Evolutionary conservation across 2,329 filamentous ascomycete species (phyloP), one percentile per base, ranked within the genome.

Genomic region (Botrytis elliptica): DNA sequence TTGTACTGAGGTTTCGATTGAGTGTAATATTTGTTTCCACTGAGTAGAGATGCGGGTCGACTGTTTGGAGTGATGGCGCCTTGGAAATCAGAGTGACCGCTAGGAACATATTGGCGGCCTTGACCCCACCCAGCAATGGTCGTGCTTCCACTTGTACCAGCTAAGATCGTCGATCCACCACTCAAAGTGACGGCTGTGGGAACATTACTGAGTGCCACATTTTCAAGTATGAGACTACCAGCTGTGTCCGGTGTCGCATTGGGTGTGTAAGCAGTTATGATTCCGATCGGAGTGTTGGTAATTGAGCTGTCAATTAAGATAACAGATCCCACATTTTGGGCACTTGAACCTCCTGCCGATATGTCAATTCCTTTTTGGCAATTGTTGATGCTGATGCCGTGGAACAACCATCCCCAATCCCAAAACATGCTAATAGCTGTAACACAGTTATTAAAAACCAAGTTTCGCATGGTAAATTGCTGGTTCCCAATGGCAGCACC

Each of bases 401-500:
- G 84, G 74, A 86, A 88, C 0, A 85, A 87, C 85, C 85, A 90
- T 1, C 86, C 86, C 88, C 89, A 90, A 75, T 88, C 83, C 88
- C 88, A 90, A 12, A 88, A 81, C 76, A 88, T 85, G 49, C 86
- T 85, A 62, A 91, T 88, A 3, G 86, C 87, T 0, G 86, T 89
- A 1, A 83, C 81, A 29, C 84, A 84, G 63, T 85, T 82, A 52
- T 85, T 83, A 40, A 78, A 75, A 1, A 82, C 84, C 49, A 91
- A 76, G 76, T 89, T 88, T 16, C 85, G 84, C 74, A 86, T 87
- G 0, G 88, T 91, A 75, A 87, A 90, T 79, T 92, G 90, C 82
- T 93, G 90, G 75, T 86, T 90, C 40, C 90, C 90, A 74, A 90
- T 82, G 77, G 88, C 87, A 68, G 85, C 86, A 68, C 90, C 89